A percentile compares a stretch with the other conserved stretches of the same genome.
These are phyloP conservation scores for Linnemannia schmuckeri DNA, from an alignment of 192 early-diverging fungal genomes.

Conservation along the genomic window DNA sequence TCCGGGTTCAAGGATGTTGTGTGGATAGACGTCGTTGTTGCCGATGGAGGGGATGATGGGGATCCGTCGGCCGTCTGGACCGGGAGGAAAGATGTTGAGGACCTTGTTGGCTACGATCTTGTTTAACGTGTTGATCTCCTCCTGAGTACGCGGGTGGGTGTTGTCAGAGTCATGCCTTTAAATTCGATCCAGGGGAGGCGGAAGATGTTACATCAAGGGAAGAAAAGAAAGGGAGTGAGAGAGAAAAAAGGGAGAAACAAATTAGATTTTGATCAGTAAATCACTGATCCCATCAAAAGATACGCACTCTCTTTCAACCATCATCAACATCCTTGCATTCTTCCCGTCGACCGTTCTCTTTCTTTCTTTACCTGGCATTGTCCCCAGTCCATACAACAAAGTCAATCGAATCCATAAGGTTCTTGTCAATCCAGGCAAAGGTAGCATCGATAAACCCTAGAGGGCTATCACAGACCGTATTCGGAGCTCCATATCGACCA, in stretches of 20 bases:
- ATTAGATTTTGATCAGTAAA: neutral
- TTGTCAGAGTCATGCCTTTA: constrained; percentile 74
- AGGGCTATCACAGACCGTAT: constrained; percentile 74
- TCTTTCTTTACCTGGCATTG: constrained; percentile 65
- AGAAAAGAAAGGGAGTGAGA: neutral
- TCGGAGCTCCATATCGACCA: constrained; percentile 69
- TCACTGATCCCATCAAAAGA: too few relatives aligned
- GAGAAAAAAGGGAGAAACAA: neutral
- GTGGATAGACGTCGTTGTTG: constrained; percentile 80
- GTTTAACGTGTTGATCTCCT: constrained; percentile 68
- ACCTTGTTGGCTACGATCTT: constrained; percentile 55
- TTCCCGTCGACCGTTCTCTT: neutral
- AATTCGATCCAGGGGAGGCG: neutral
- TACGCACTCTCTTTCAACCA: neutral
- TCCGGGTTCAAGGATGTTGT: constrained; percentile 68
- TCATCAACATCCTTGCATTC: neutral
- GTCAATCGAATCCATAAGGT: constrained; percentile 63
- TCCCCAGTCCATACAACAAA: constrained; percentile 84
- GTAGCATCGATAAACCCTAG: constrained; percentile 67
- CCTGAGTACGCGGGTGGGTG: constrained; percentile 63
- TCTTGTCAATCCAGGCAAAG: constrained; percentile 60
- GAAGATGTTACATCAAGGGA: neutral
- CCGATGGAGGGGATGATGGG: constrained; percentile 69
- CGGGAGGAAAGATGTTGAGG: constrained; percentile 56
- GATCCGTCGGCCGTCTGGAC: constrained; percentile 7